Evolutionary conservation across 495 filamentous ascomycete genomes (phyloP), one percentile per base, ranked within the genome.

Genomic region (Penicillium diatomitis): DNA sequence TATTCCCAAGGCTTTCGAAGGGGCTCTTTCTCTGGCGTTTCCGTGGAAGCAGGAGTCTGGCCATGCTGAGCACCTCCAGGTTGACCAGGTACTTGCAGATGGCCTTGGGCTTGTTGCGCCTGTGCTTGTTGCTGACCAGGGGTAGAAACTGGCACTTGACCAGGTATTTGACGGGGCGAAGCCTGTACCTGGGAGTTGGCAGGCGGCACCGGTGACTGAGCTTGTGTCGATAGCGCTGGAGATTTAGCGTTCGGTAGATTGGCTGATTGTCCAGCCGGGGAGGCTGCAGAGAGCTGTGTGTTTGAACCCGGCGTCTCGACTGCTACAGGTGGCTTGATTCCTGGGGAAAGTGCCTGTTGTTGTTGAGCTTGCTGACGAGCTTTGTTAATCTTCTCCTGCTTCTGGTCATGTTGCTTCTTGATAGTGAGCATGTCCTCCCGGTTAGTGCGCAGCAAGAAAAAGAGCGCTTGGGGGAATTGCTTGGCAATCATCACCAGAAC

Each of bases 401-500:
- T 95, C 46, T 74, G 72, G 50, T 91, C 88, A 60, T 90, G 83
- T 41, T 75, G 79, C 64, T 91, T 96, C 76, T 92, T 94, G 68
- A 96, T 95, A 36, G 79, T 73, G 28, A 86, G 69, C 83, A 95
- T 89, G 62, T 99, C 94, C 67, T 99, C 94, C n/a, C 89, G 74
- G 52, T 84, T 95, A 0, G 90, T 97, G 51, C 94, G 75, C 27
- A 99, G 80, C 55, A 91, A 79, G 74, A 96, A 97, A 71, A 95
- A 97, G 10, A 99, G 74, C 6, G 92, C 83, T 58, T 99, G 94
- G 2, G 94, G 94, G 64, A 89, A 96, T 2, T 81, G 75, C 71
- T 95, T 97, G 33, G 94, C 94, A 57, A 99, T 90, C 71, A 95
- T 96, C 27, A 86, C 75, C 20, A 99, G 73, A 33, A 99, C 84